These are phyloP conservation scores for Dianthus caryophyllus DNA, from an alignment of 148 eudicot genomes.

Conservation along the genomic window DNA sequence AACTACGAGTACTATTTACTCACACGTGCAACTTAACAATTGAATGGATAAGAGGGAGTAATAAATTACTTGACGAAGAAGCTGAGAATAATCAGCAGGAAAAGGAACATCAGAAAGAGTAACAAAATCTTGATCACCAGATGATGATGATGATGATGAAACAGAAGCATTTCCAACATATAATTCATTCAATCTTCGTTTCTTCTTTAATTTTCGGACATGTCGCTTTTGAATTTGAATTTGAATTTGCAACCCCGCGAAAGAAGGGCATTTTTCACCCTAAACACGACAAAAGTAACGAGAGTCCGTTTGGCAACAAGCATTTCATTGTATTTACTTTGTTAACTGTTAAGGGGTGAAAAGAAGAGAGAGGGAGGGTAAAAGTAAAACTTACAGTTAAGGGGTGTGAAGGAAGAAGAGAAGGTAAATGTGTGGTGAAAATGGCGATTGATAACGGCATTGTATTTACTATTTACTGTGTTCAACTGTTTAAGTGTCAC, in stretches of 20 bases:
- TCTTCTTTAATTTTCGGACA: not conserved
- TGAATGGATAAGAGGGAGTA: not conserved
- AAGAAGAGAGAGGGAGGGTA: too few relatives aligned
- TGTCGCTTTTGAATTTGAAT: not conserved
- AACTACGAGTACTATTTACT: not conserved
- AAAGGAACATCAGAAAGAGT: slow-evolving; percentile 18
- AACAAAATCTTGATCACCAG: slow-evolving; percentile 17
- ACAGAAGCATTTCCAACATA: slow-evolving; percentile 3
- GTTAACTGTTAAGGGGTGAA: too few relatives aligned
- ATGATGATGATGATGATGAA: too few relatives aligned
- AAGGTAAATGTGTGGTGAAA: slow-evolving; percentile 21
- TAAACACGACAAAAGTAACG: too few relatives aligned
- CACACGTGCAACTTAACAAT: not conserved
- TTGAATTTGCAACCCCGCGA: not conserved
- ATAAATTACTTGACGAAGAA: slow-evolving; percentile 26
- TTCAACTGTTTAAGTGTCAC: too few relatives aligned
- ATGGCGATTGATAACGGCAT: slow-evolving; percentile 45
- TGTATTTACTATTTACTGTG: too few relatives aligned
- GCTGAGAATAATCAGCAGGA: slow-evolving; percentile 24
- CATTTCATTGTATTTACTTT: too few relatives aligned
- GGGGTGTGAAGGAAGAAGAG: not conserved
- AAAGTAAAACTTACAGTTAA: too few relatives aligned
- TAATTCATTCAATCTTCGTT: not conserved
- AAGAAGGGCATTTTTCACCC: slow-evolving; percentile 5
- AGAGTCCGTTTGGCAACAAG: too few relatives aligned